Evolutionary conservation across 1,284 basidiomycete species (phyloP), one percentile per base, ranked within the genome.

Genomic region (Fistulinella staudtii): DNA sequence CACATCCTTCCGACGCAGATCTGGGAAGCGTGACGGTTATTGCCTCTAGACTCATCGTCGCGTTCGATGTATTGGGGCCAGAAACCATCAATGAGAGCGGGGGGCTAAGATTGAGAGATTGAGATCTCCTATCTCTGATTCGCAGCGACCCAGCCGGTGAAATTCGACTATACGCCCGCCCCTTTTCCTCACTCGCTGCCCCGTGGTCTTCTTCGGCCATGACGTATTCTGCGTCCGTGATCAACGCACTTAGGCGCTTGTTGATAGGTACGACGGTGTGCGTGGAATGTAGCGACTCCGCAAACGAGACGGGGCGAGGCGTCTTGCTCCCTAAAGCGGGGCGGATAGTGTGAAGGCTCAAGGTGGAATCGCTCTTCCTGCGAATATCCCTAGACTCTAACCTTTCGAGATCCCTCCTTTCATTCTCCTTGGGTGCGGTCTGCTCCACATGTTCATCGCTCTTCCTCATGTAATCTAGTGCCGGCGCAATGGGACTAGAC

Each of bases 361-460:
- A 78, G 10, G 83, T 85, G 6, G 85, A 79, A 63, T 88, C 85
- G 53, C 82, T 85, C 64, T 82, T 83, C 52, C 85, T 68, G 77
- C 80, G 82, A 27, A 73, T 67, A 51, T 86, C 83, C 66, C 80
- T 85, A 53, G 58, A 56, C 45, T 72, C 65, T 49, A 79, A 78
- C 64, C 79, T 82, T 52, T 66, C 63, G 34, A 65, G 47, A 34
- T 66, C 64, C 17, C 46, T 60, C 44, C 55, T 51, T 20, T 57
- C 57, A 37, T 57, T 65, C 49, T 60, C 62, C 36, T 58, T 62
- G 14, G 47, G 47, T 39, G 44, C 45, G 3, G 46, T 29, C 38
- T 51, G 42, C 13, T 58, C 65, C 37, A 24, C 27, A 33, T 42
- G 44, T 29, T 66, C 69, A 13, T 65, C 63, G 14, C 53, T 53